Base-by-base conservation (phyloP, 768 basidiomycete species). In the Termitomyces sp. region DNA sequence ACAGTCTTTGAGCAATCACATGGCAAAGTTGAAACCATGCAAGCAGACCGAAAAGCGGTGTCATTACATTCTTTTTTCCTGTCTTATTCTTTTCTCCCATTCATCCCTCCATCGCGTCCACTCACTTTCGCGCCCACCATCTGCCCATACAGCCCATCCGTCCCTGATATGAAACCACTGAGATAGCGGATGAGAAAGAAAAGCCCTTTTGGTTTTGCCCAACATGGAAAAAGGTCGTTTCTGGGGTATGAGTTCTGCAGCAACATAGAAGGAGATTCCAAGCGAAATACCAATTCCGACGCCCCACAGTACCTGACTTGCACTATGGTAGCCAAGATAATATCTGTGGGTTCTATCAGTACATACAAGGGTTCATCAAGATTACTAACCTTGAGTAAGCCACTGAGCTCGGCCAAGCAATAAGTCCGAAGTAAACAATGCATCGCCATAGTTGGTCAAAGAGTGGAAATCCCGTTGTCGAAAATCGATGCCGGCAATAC, bases 91-190 rank as follows among this genome's bases (percentile, higher is more conserved):
- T 53, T 65, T 73, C 42, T 83, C 79, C 79, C 85, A 87, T 62
- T 76, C 73, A 17, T 61, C 60, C 58, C 78, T 77, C 90, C 90
- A 93, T 26, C 69, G 66, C 55, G 67, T 63, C 87, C 88, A 93
- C 58, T 89, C 88, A 21, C 63, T 71, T 65, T 88, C 88, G 24
- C 79, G 76, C 2, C 90, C 90, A n/a, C 85, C 86, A 65, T 93
- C 90, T 3, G 73, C 62, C 86, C 88, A 93, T 1, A 91, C 72
- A 11, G 75, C 79, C 91, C 91, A 93, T 6, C 91, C 88, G 64
- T 93, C 90, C 46, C 88, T 77, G 42, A 93, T 71, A 46, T 83
- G 79, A 34, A 88, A 65, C 88, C 88, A 93, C 0, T 66, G 71
- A 5, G 76, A 77, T 19, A 90, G 32, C 5, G 82, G 79, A 60